These are phyloP conservation scores for Fonsecaea pugnacius DNA, from an alignment of 2,329 filamentous ascomycete genomes.

Conservation along the genomic window DNA sequence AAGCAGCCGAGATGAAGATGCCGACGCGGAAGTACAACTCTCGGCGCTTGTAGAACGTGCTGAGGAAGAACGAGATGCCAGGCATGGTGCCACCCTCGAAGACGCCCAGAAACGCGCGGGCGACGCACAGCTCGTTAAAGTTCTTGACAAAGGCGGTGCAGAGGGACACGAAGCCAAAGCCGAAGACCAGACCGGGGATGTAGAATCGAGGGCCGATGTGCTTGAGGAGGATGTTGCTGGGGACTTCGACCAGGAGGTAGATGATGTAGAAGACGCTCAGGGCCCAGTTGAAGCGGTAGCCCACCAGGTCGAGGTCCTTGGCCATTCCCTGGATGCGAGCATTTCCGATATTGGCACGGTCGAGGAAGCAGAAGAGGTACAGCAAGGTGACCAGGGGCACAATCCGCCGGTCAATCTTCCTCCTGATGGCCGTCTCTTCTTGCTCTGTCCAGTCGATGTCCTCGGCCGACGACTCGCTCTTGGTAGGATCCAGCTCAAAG, in stretches of 20 bases:
- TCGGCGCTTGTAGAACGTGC: constrained; percentile 59
- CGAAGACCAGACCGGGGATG: constrained; percentile 36
- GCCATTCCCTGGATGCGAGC: constrained; percentile 48
- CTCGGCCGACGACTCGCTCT: constrained; percentile 20
- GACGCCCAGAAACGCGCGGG: constrained; percentile 55
- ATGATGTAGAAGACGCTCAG: constrained; percentile 54
- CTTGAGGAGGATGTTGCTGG: constrained; percentile 67
- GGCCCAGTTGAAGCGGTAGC: constrained; percentile 48
- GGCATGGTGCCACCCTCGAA: constrained; percentile 46
- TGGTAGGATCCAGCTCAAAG: constrained; percentile 24
- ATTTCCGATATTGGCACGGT: constrained; percentile 34
- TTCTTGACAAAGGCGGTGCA: constrained; percentile 57
- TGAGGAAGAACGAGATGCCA: constrained; percentile 63
- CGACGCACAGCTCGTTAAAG: constrained; percentile 55
- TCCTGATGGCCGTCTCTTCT: constrained; percentile 32
- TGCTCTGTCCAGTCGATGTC: constrained; percentile 34
- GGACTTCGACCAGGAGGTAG: constrained; percentile 55
- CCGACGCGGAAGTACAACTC: constrained; percentile 51
- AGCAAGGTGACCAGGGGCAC: constrained; percentile 33
- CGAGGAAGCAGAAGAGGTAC: constrained; percentile 34
- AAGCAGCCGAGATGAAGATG: constrained; percentile 54
- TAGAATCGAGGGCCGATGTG: constrained; percentile 46
- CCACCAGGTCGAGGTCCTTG: constrained; percentile 53
- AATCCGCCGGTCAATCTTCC: constrained; percentile 33
- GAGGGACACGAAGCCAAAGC: constrained; percentile 46